Evolutionary conservation across 2,329 filamentous ascomycete genomes (phyloP).

Genomic region (Penicillium digitatum): DNA sequence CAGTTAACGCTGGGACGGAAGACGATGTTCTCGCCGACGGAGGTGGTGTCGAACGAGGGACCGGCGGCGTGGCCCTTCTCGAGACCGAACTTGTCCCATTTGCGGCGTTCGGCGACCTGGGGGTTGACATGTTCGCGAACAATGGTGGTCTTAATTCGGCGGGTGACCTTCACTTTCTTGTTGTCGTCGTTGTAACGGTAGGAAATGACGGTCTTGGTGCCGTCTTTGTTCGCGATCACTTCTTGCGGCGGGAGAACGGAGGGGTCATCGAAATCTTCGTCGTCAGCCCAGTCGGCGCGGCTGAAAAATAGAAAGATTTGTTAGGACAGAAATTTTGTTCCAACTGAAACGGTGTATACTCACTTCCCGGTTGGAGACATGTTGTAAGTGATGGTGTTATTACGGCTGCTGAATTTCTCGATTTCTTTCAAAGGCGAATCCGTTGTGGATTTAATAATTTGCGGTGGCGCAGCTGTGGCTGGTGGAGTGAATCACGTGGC

Average conservation of each 20-base stretch:
- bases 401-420: slow-evolving; percentile 38
- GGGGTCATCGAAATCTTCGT: slow-evolving; percentile 79
- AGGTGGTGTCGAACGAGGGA: slow-evolving; percentile 84
- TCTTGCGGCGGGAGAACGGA: slow-evolving; percentile 78
- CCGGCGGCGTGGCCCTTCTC: slow-evolving; percentile 81
- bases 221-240: slow-evolving; percentile 95
- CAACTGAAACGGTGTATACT: slow-evolving; percentile 20
- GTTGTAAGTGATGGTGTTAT: slow-evolving; percentile 30
- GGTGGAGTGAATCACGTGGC: slow-evolving; percentile 24
- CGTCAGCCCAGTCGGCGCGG: slow-evolving; percentile 88
- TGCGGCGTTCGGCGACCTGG: slow-evolving; percentile 88
- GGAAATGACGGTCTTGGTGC: slow-evolving; percentile 90
- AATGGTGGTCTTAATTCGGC: slow-evolving; percentile 86
- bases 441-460: slow-evolving; percentile 43
- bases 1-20: slow-evolving; percentile 92
- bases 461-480: slow-evolving; percentile 38
- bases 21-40: slow-evolving; percentile 94
- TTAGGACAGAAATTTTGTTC: slow-evolving; percentile 12
- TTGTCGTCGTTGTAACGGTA: slow-evolving; percentile 88
- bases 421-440: slow-evolving; percentile 40
- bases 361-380: slow-evolving; percentile 50
- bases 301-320: slow-evolving; percentile 31
- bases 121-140: slow-evolving; percentile 94
- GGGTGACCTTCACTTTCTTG: slow-evolving; percentile 95
- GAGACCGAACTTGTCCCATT: slow-evolving; percentile 87